These are phyloP conservation scores for Epichloe typhina DNA, from an alignment of 2,329 filamentous ascomycete species.

Conservation along the genomic window DNA sequence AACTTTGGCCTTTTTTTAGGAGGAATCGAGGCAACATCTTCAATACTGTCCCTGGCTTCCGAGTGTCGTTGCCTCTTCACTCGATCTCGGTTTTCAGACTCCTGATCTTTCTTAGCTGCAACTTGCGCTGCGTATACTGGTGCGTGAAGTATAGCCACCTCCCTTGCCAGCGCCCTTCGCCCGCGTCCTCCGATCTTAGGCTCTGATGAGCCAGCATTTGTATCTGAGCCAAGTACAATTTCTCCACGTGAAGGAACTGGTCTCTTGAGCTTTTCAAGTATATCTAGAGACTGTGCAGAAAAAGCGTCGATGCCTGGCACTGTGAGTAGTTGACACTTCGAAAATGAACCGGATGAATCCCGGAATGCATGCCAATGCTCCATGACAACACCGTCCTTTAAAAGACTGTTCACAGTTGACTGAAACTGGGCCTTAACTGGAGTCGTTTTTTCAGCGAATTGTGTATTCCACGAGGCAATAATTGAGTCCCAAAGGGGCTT, in stretches of 20 bases:
- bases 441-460: constrained; percentile 24
- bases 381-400: constrained; percentile 20
- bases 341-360: constrained; percentile 25
- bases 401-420: constrained; percentile 24
- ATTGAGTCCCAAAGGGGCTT: constrained; percentile 35
- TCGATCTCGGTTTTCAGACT: constrained; percentile 11
- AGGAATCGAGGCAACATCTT: background rate
- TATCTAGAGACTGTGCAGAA: constrained; percentile 24
- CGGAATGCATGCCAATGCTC: constrained; percentile 34
- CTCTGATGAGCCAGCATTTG: background rate
- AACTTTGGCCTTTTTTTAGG: background rate
- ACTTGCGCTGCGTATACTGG: constrained; percentile 34
- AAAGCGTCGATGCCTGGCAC: constrained; percentile 28
- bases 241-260: constrained; percentile 15
- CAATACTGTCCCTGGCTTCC: background rate
- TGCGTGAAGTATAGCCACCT: constrained; percentile 35
- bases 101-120: constrained; percentile 18
- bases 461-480: constrained; percentile 29
- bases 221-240: background rate
- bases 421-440: constrained; percentile 28
- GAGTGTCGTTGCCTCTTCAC: constrained; percentile 7
- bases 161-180: constrained; percentile 20
- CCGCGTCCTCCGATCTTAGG: constrained; percentile 20
- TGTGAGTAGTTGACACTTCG: constrained; percentile 32
- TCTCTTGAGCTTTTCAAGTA: constrained; percentile 35